Conservation (phyloP, 2,329 filamentous ascomycete genomes). For the Shiraia sp. region DNA sequence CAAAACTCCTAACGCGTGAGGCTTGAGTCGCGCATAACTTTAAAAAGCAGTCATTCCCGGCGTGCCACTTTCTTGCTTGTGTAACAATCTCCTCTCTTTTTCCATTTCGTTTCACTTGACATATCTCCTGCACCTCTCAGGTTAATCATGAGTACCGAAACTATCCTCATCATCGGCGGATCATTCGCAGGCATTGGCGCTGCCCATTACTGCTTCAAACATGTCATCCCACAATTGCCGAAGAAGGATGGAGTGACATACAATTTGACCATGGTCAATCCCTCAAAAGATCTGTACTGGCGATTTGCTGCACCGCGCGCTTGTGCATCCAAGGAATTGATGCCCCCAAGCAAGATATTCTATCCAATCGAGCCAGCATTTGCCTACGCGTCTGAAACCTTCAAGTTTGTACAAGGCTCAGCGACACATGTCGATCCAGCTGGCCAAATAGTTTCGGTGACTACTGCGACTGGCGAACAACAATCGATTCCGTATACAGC, state of each 20-base stretch:
- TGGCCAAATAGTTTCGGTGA: slow-evolving; percentile 49
- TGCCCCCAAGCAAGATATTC: slow-evolving; percentile 55
- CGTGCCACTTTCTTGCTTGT: slow-evolving; percentile 6
- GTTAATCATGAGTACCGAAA: slow-evolving; percentile 37
- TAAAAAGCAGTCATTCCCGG: slow-evolving; percentile 12
- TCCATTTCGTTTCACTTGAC: slow-evolving; percentile 1
- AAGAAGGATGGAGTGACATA: slow-evolving; percentile 47
- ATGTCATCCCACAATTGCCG: slow-evolving; percentile 39
- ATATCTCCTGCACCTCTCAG: slow-evolving; percentile 5
- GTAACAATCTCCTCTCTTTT: slow-evolving; percentile 5
- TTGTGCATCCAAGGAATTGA: slow-evolving; percentile 54
- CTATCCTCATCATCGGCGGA: slow-evolving; percentile 42
- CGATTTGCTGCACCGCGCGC: slow-evolving; percentile 59
- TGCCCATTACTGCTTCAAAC: slow-evolving; percentile 42
- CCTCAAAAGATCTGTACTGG: slow-evolving; percentile 59
- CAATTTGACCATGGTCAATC: slow-evolving; percentile 60
- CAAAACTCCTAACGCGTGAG: slow-evolving; percentile 12
- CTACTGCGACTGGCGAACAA: slow-evolving; percentile 38
- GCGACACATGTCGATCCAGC: slow-evolving; percentile 54
- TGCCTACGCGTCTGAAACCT: slow-evolving; percentile 53
- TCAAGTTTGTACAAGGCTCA: slow-evolving; percentile 57
- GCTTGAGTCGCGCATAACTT: slow-evolving; percentile 12
- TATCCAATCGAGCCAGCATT: slow-evolving; percentile 58
- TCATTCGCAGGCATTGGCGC: slow-evolving; percentile 42
- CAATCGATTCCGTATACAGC: slow-evolving; percentile 53